Base-by-base conservation (phyloP, 805 yeast genomes). In the Candida pseudofarinosa region DNA sequence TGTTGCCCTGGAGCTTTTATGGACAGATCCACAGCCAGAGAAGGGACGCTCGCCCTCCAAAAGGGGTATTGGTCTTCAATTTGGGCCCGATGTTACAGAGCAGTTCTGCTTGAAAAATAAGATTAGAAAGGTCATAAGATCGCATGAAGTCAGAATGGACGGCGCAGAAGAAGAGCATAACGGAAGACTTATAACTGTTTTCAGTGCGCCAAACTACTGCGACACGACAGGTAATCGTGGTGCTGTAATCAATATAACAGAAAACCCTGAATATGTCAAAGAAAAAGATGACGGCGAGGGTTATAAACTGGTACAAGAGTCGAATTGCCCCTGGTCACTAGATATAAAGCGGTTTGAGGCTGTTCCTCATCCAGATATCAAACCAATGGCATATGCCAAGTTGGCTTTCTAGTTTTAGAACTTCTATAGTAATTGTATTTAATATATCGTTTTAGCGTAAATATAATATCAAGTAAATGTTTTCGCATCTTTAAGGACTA, bases 201-300 rank as follows among this genome's bases (percentile, higher is more conserved):
- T 93, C 63, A 83, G 95, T 63, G 99, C 99, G 0, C 99, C 99
- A 30, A 91, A 93, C 62, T 91, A 91, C 64, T 91, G 98, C 69
- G 99, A 93, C 60, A 71, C 83, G 13, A 89, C 88, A 42, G 96
- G 95, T 12, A 93, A 93, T 63, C 63, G 79, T 50, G 99, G 97
- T 41, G 98, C 95, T 7, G 85, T 85, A 43, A 83, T 93, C 46
- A 85, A 89, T 56, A 76, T 91, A 51, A 65, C 73, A 46, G 73
- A 69, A 14, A 71, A 72, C 44, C 55, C 63, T 5, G 59, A 59
- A 8, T 72, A 77, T 49, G 74, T 70, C 35, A 76, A 72, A 15
- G 69, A 69, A 37, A 63, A 72, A 41, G 74, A 68, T 43, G 58
- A 68, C 40, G 73, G 72, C 7, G 72, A 69, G 51, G 74, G 75